These are phyloP conservation scores for Torulaspora gathmanii DNA, from an alignment of 805 yeast genomes.

Conservation along the genomic window DNA sequence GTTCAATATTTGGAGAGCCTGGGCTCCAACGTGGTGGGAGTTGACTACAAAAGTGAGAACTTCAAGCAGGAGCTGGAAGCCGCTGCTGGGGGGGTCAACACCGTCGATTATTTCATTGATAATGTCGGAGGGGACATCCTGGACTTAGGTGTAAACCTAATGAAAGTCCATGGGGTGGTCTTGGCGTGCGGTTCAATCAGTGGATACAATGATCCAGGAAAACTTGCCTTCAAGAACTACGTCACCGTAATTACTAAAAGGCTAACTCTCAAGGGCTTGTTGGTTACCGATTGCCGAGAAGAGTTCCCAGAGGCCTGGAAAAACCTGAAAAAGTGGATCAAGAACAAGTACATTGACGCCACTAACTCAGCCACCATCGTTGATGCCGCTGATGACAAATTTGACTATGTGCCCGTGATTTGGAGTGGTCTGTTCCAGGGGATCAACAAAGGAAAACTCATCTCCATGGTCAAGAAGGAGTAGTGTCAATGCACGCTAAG, in stretches of 20 bases:
- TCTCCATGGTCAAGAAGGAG: slow-evolving; percentile 41
- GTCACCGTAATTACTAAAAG: slow-evolving; percentile 45
- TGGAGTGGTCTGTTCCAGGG: slow-evolving; percentile 47
- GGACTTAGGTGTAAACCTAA: slow-evolving; percentile 38
- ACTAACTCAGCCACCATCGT: slow-evolving; percentile 39
- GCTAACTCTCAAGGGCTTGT: slow-evolving; percentile 49
- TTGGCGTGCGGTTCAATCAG: slow-evolving; percentile 63
- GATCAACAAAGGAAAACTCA: slow-evolving; percentile 47
- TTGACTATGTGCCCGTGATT: slow-evolving; percentile 42
- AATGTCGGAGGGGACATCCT: slow-evolving; percentile 61
- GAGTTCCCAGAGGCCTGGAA: slow-evolving; percentile 39
- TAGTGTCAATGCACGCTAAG: neutral
- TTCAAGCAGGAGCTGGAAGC: slow-evolving; percentile 36
- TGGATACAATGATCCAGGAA: slow-evolving; percentile 46
- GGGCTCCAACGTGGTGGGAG: slow-evolving; percentile 48
- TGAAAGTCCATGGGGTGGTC: slow-evolving; percentile 42
- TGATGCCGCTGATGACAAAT: slow-evolving; percentile 41
- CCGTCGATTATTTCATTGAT: slow-evolving; percentile 53
- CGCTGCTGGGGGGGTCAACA: slow-evolving; percentile 44
- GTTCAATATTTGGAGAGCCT: slow-evolving; percentile 49
- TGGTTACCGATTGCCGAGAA: slow-evolving; percentile 42
- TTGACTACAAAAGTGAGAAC: slow-evolving; percentile 48
- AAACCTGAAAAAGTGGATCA: slow-evolving; percentile 37
- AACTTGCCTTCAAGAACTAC: slow-evolving; percentile 40
- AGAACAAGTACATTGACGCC: slow-evolving; percentile 41